Base-by-base conservation (phyloP, 208 protist species). In the Leishmania tarentolae region DNA sequence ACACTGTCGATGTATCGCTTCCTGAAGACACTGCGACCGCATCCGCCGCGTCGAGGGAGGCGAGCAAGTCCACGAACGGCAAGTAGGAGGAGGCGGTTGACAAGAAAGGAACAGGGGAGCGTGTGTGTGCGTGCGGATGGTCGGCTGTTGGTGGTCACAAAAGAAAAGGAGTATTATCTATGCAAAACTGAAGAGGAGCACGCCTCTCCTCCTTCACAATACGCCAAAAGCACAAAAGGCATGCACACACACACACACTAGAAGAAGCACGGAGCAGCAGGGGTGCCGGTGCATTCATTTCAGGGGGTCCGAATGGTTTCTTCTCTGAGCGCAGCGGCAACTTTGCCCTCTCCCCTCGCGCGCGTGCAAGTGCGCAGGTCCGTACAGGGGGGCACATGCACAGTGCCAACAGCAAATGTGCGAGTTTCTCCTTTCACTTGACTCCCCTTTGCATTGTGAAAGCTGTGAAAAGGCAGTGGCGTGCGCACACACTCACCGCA, bases 1-100 rank as follows among this genome's bases (percentile, higher is more conserved):
- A 59, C 52, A 75, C 74, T 24, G 19, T 42, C 11, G 68, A 86
- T 15, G 76, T 70, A 24, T 44, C 71, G 37, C 40, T 50, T 52
- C 74, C 9, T 13, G 40, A 52, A 11, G 66, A 11, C 40, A 46
- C 9, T 31, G 21, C 19, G 61, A 11, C 31, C 3, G 61, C 31
- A 68, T 19, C 61, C 40, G 40, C 66, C 24, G 66, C 66, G 66
- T 71, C 21, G 31, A 31, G 6, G 21, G 21, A 71, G 1, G 40
- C 15, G 4, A 46, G 19, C 19, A 15, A n/a, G 66, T 3, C 1
- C 66, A 24, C 7, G 40, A 17, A 42, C 21, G 66, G 11, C 19
- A 28, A 1, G 65, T 42, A 71, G 21, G 3, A 46, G 66, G 21
- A 42, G 66, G 37, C 8, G 66, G 31, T 15, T 42, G 40, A 28